These are phyloP conservation scores for Trypethelium eluteriae DNA, from an alignment of 495 filamentous ascomycete species.

Conservation along the genomic window DNA sequence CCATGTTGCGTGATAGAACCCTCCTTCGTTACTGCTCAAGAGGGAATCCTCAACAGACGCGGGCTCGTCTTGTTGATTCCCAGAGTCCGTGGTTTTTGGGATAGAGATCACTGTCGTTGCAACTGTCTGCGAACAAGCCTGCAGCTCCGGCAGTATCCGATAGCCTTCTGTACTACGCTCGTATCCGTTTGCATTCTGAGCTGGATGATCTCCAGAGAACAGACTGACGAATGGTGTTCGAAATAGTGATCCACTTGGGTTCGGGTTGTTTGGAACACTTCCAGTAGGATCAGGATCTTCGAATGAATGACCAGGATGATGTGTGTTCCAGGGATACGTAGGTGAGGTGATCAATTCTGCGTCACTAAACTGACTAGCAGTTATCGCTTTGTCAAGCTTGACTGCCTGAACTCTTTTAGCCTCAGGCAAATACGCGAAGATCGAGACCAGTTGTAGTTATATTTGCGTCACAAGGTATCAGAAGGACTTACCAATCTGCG, in stretches of 20 bases:
- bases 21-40: neutral
- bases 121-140: neutral
- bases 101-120: neutral
- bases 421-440: neutral
- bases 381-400: neutral
- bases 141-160: neutral
- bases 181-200: neutral
- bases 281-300: neutral
- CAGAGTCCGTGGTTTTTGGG: neutral
- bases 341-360: neutral
- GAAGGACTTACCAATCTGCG: neutral
- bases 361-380: neutral
- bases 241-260: neutral
- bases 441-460: neutral
- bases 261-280: neutral
- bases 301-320: neutral
- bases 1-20: neutral
- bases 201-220: neutral
- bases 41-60: neutral
- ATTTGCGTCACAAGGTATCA: neutral
- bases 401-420: neutral
- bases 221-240: neutral
- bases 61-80: neutral
- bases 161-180: neutral
- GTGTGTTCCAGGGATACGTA: neutral